Evolutionary conservation across 2,329 filamentous ascomycete genomes (phyloP), one percentile per base, ranked within the genome.

Genomic region (Exophiala spinifera): DNA sequence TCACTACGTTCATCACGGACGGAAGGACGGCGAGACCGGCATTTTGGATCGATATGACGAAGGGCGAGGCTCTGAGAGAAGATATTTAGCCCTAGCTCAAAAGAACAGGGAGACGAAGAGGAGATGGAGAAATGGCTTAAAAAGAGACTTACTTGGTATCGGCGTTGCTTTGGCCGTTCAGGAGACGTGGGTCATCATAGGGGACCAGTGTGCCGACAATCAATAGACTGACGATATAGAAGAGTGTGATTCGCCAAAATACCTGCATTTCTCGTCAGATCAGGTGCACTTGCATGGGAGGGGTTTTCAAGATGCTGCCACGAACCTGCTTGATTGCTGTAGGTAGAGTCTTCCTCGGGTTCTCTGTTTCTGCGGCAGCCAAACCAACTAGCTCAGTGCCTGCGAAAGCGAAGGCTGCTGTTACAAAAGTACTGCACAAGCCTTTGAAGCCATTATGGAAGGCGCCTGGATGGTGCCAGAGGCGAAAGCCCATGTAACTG

Each of bases 401-500:
- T 50, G 74, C 76, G 63, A 82, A 83, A 23, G 80, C 77, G 64
- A 83, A 83, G 13, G 76, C 80, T 56, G 79, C 77, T 7, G 74
- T 79, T 28, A 80, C 77, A 61, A 83, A 76, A n/a, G 82, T 79
- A 13, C 73, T 72, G 62, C 81, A 81, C 64, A 83, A 79, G 11
- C 78, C 78, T 52, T 72, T 73, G 64, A 78, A 77, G 20, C 73
- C 72, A 46, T 74, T 74, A 21, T 68, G 67, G 64, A 78, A 76
- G 3, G 76, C 74, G 19, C 76, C 76, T 17, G 72, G 72, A 23
- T 71, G 59, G 64, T 73, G 65, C 91, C 90, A 96, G 72, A 84
- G 89, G 49, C 76, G 79, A 33, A 83, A 88, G 53, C 91, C 91
- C 53, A 96, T 89, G 68, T 95, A 96, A 6, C 84, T 85, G 17